Percentiles rank a stretch among this genome's conserved stretches.
Evolutionary conservation across 1,284 basidiomycete genomes (phyloP).

Genomic region (Ustilago bromivora): DNA sequence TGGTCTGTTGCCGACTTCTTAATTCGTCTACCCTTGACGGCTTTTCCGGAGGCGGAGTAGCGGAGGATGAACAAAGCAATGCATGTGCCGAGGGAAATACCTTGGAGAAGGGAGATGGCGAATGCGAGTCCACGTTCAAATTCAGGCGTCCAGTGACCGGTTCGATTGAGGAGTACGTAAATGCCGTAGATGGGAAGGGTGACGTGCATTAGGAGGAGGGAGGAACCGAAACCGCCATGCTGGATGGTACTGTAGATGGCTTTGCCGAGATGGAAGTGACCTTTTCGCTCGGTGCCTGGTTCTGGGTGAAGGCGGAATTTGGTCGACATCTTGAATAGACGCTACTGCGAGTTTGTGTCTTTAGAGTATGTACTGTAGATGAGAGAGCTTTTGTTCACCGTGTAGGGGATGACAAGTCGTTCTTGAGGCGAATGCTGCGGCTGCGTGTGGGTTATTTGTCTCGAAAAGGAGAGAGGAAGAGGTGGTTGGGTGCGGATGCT

Average conservation of each 20-base stretch:
- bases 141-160: constrained; percentile 24
- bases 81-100: constrained; percentile 26
- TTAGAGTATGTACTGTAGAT: too few relatives aligned
- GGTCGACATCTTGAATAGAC: constrained; percentile 16
- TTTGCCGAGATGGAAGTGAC: constrained; percentile 17
- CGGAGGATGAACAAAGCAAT: constrained; percentile 40
- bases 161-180: constrained; percentile 32
- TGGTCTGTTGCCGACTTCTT: constrained; percentile 38
- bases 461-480: too few relatives aligned
- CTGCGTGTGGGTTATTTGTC: too few relatives aligned
- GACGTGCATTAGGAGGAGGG: constrained; percentile 30
- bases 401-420: too few relatives aligned
- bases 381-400: too few relatives aligned
- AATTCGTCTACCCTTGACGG: constrained; percentile 47
- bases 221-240: constrained; percentile 20
- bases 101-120: constrained; percentile 35
- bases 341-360: too few relatives aligned
- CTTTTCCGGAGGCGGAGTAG: constrained; percentile 38
- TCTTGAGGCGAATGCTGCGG: too few relatives aligned
- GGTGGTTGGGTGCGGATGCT: too few relatives aligned
- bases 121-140: constrained; percentile 25
- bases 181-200: constrained; percentile 41
- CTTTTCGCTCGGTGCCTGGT: constrained; percentile 24
- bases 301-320: constrained; percentile 47
- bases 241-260: constrained; percentile 41